These are phyloP conservation scores for Ustilago curta DNA, from an alignment of 1,284 basidiomycete genomes.

Conservation along the genomic window DNA sequence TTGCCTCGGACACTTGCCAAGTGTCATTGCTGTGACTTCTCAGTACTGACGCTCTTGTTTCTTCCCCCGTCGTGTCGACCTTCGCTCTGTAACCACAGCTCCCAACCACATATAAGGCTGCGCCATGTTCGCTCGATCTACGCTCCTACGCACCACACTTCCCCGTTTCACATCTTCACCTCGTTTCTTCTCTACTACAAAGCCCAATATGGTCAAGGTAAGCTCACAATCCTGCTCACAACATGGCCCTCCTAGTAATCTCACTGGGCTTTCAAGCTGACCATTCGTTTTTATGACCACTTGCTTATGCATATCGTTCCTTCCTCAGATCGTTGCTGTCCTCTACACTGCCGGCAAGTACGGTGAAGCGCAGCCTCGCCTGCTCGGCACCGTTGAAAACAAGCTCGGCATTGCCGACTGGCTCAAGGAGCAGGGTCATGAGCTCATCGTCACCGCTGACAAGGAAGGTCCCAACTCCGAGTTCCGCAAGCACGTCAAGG, in stretches of 20 bases:
- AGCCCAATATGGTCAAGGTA: conserved; percentile 57
- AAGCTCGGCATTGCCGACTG: conserved; percentile 69
- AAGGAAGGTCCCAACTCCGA: conserved; percentile 88
- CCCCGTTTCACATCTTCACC: conserved; percentile 24
- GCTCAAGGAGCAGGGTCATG: conserved; percentile 78
- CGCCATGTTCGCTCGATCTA: conserved; percentile 38
- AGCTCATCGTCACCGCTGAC: conserved; percentile 75
- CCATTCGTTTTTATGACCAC: background rate
- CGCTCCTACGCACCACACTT: conserved; percentile 26
- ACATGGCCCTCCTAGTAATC: background rate
- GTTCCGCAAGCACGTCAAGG: conserved; percentile 88
- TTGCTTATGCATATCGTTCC: background rate
- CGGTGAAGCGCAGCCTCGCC: conserved; percentile 82
- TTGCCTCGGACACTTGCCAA: conserved; percentile 20
- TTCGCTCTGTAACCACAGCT: background rate
- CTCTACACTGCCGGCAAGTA: conserved; percentile 78
- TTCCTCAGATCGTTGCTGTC: conserved; percentile 79
- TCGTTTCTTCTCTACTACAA: conserved; percentile 40
- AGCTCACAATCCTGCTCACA: background rate
- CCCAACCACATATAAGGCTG: conserved; percentile 18
- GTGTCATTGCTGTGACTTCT: background rate
- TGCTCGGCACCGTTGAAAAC: conserved; percentile 91
- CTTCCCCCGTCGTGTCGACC: background rate
- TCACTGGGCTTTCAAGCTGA: background rate
- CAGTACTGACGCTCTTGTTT: conserved; percentile 16